A percentile compares a stretch with the other conserved stretches of the same genome.
phyloP scores from a whole-genome alignment of 2,329 filamentous ascomycete genomes.

The Aspergillus luchuensis region DNA sequence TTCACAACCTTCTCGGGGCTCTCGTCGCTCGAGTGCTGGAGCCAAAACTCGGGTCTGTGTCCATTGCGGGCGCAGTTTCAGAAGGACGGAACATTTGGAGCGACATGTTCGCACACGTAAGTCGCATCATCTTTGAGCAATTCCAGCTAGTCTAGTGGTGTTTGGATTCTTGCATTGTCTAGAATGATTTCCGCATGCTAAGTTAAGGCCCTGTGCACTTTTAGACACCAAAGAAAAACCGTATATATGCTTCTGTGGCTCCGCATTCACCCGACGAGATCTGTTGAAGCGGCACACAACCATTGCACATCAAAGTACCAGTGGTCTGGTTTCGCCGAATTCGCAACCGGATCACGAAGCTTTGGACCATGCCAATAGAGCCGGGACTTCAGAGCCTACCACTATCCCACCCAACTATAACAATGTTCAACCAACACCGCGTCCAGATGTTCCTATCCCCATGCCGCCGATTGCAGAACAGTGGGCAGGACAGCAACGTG shows the following conservation, averaged over 20 bases:
- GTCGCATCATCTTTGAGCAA: conserved; percentile 5
- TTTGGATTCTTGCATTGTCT: not conserved
- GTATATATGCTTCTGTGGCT: conserved; percentile 40
- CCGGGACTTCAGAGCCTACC: conserved; percentile 18
- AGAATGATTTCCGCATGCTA: not conserved
- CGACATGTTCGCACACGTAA: conserved; percentile 40
- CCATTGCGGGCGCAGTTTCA: conserved; percentile 38
- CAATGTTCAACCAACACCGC: conserved; percentile 15
- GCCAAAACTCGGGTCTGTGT: conserved; percentile 36
- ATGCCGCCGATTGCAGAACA: conserved; percentile 27
- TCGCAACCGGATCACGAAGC: conserved; percentile 29
- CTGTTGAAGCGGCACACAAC: conserved; percentile 38
- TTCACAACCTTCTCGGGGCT: conserved; percentile 26
- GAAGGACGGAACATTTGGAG: conserved; percentile 40
- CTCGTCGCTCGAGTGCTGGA: conserved; percentile 29
- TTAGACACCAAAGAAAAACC: conserved; percentile 41
- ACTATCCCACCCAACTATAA: conserved; percentile 22
- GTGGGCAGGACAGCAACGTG: conserved; percentile 31
- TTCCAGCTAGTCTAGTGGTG: not conserved
- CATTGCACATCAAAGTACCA: conserved; percentile 34
- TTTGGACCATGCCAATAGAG: conserved; percentile 19
- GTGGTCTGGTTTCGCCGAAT: conserved; percentile 31
- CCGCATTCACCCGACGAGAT: conserved; percentile 39
- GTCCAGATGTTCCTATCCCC: conserved; percentile 26
- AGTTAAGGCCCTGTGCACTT: conserved; percentile 7